phyloP scores from a whole-genome alignment of 177 flowering plant genomes.

The Vitis hybrid region DNA sequence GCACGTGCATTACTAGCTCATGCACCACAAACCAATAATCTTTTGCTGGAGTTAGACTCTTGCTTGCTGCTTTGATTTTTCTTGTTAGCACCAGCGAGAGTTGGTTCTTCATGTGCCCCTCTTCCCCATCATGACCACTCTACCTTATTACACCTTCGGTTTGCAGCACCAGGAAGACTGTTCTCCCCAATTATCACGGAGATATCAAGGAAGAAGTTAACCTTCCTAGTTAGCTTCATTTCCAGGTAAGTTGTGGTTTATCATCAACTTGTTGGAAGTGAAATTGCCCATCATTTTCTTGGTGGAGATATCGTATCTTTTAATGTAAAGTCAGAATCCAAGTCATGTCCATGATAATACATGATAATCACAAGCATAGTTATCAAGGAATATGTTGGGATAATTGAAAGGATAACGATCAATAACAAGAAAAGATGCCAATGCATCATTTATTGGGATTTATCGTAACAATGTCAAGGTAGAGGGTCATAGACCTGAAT shows the following conservation, averaged over 20 bases:
- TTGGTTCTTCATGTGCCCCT: constrained; percentile 81
- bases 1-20: constrained; percentile 89
- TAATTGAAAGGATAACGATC: constrained; percentile 1
- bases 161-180: not conserved
- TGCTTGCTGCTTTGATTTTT: not conserved
- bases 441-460: not conserved
- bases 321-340: not conserved
- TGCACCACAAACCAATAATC: not conserved
- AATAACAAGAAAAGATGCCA: not conserved
- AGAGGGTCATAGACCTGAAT: not conserved
- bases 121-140: constrained; percentile 82
- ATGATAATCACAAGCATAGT: not conserved
- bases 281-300: not conserved
- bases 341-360: not conserved
- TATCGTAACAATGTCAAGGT: not conserved
- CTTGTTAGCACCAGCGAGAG: constrained; percentile 21
- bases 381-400: not conserved
- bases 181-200: not conserved
- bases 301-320: not conserved
- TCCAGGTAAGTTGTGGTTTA: not conserved
- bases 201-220: not conserved
- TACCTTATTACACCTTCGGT: constrained; percentile 24
- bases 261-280: not conserved
- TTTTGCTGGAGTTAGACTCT: not conserved
- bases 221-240: not conserved